These are phyloP conservation scores for Colletotrichum plurivorum DNA, from an alignment of 2,329 filamentous ascomycete genomes.

Conservation along the genomic window DNA sequence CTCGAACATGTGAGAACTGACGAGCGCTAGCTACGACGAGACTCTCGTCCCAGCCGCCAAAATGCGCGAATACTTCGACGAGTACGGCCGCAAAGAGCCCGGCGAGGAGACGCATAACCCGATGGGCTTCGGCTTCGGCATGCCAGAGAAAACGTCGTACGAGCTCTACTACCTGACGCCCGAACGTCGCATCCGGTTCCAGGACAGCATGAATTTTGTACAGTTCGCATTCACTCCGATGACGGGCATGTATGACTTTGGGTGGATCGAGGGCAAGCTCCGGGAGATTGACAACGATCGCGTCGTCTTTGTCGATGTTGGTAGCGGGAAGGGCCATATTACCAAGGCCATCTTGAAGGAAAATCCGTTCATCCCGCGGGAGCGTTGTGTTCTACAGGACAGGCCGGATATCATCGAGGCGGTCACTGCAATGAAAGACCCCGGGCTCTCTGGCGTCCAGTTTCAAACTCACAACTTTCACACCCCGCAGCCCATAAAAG, in stretches of 20 bases:
- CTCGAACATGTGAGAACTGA: background rate
- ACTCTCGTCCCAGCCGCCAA: slow-evolving; percentile 41
- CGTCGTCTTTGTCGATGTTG: slow-evolving; percentile 50
- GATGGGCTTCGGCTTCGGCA: slow-evolving; percentile 47
- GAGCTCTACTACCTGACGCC: slow-evolving; percentile 46
- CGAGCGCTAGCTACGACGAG: slow-evolving; percentile 39
- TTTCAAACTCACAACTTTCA: background rate
- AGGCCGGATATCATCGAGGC: background rate
- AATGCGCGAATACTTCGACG: slow-evolving; percentile 50
- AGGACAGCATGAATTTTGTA: slow-evolving; percentile 46
- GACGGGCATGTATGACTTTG: slow-evolving; percentile 48
- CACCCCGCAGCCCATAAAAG: background rate
- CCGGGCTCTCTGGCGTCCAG: background rate
- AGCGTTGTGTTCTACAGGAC: background rate
- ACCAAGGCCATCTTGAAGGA: slow-evolving; percentile 35
- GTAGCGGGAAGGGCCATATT: slow-evolving; percentile 48
- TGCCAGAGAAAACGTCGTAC: slow-evolving; percentile 49
- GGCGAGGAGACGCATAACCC: slow-evolving; percentile 44
- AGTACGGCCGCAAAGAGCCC: slow-evolving; percentile 50
- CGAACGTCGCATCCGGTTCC: slow-evolving; percentile 45
- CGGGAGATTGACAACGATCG: slow-evolving; percentile 31
- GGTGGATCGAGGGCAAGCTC: slow-evolving; percentile 44
- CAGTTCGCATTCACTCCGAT: slow-evolving; percentile 43
- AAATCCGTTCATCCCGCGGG: slow-evolving; percentile 11
- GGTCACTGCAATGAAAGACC: background rate